Base-by-base conservation (phyloP, 1,139 yeast species). In the Suhomyces chickasaworum region DNA sequence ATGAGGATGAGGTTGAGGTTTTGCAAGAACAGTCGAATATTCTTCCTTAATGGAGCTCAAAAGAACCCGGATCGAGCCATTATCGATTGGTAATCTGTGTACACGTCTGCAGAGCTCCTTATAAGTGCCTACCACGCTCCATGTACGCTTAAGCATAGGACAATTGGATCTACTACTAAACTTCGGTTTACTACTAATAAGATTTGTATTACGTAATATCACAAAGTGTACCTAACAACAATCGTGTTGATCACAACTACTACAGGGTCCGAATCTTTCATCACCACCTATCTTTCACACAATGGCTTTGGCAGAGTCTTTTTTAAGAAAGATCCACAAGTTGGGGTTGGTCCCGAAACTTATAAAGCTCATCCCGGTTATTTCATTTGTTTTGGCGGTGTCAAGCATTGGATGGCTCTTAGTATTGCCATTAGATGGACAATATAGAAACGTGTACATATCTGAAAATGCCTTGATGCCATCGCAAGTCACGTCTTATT, bases 381-480 rank as follows among this genome's bases (percentile, higher is more conserved):
- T 89, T 1, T 84, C 96, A 1, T 50, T 83, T n/a, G 46, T 84
- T 3, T 67, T 86, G 27, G 79, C 86, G 0, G 13, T 87, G 1
- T 64, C 78, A 16, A 89, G 96, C 33, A 58, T 87, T 3, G 66
- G 70, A 0, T 86, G 96, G 89, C 69, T 93, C 39, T 66, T 81
- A n/a, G 63, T 73, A 7, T 71, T 89, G 44, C 97, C 99, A 0
- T 55, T 84, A 56, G 86, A 86, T 35, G 98, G 97, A 18, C 89
- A 88, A 62, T 89, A 74, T 61, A 74, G 97, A 46, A 71, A 76
- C 54, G 89, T 97, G 6, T 93, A 93, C 62, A 87, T 91, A 17
- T 86, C 96, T 7, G 99, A 95, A 63, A 95, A 93, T 67, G 99
- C 99, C 30, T 73, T 95, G 63, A 84, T 95, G 88, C 98, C 99